Evolutionary conservation across 371 early-diverging fungal genomes (phyloP), one percentile per base, ranked within the genome.

Genomic region (Mortierella sp.): DNA sequence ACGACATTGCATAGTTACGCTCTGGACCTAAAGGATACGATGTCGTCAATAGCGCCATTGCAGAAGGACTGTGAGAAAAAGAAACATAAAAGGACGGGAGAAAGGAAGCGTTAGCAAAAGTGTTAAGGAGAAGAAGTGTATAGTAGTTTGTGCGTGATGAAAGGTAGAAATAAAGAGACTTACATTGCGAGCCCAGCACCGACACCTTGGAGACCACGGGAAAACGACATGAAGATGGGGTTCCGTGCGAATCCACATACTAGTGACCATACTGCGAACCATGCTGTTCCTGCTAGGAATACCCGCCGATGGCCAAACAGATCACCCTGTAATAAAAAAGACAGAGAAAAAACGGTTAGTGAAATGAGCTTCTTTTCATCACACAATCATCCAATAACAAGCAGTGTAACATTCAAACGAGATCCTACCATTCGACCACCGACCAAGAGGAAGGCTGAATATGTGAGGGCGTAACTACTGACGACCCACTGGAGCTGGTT

Each of bases 171-270:
- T 11, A n/a, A 82, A 79, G 16, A 76, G 24, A 39, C 85, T 70
- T 55, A 85, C 86, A 89, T 85, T 3, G 87, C 88, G 53, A 82
- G 73, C 0, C 88, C 89, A 13, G 89, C 89, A 10, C 87, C 89
- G 22, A 83, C 66, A 7, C 89, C 89, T 53, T 87, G 80, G 11
- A 89, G 31, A 2, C 80, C 87, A 19, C 89, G 85, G 13, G 76
- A 73, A 9, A 89, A 68, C 9, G 88, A 84, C 81, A 89, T 75
- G 73, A 86, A 76, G 64, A 81, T 80, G 47, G 77, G 64, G 16
- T 85, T 66, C n/a, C 80, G 71, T 11, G 88, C 79, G 22, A 87
- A 81, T 1, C 87, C 88, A 39, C 76, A 77, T 55, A 86, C 68
- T 10, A 85, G 41, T 1, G 85, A 64, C 70, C 85, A 79, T 24